phyloP scores from a whole-genome alignment of 2,329 filamentous ascomycete species.

The Epichloe scottii region DNA sequence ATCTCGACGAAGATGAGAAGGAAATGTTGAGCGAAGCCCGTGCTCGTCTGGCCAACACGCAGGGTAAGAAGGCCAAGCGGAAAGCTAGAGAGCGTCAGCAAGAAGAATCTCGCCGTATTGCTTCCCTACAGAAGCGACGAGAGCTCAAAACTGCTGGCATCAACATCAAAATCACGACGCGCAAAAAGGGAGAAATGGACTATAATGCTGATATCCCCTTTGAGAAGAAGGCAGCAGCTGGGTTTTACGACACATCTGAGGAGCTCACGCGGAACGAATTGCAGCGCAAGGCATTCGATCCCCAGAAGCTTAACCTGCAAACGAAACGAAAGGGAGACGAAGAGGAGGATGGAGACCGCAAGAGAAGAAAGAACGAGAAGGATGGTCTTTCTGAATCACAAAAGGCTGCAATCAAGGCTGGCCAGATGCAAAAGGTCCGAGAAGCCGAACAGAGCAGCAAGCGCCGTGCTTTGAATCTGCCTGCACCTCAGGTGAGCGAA shows the following conservation, averaged over 20 bases:
- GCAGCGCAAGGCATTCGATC: constrained; percentile 77
- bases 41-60: constrained; percentile 90
- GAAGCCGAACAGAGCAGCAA: constrained; percentile 97
- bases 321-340: constrained; percentile 92
- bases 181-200: constrained; percentile 96
- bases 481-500: constrained; percentile 84
- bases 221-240: constrained; percentile 76
- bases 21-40: constrained; percentile 98
- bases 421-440: constrained; percentile 84
- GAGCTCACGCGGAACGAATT: constrained; percentile 72
- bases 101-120: constrained; percentile 83
- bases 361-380: constrained; percentile 83
- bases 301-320: constrained; percentile 76
- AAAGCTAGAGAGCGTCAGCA: constrained; percentile 93
- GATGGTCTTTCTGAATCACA: constrained; percentile 63
- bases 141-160: constrained; percentile 97
- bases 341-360: constrained; percentile 70
- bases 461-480: constrained; percentile 68
- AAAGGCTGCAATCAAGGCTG: constrained; percentile 83
- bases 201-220: constrained; percentile 99
- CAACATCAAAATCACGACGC: constrained; percentile 87
- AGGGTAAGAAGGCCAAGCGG: constrained; percentile 97
- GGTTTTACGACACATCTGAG: constrained; percentile 87
- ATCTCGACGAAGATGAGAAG: constrained; percentile 97
- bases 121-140: constrained; percentile 83